Evolutionary conservation across 495 filamentous ascomycete species (phyloP).

Genomic region (Endocarpon pusillum): DNA sequence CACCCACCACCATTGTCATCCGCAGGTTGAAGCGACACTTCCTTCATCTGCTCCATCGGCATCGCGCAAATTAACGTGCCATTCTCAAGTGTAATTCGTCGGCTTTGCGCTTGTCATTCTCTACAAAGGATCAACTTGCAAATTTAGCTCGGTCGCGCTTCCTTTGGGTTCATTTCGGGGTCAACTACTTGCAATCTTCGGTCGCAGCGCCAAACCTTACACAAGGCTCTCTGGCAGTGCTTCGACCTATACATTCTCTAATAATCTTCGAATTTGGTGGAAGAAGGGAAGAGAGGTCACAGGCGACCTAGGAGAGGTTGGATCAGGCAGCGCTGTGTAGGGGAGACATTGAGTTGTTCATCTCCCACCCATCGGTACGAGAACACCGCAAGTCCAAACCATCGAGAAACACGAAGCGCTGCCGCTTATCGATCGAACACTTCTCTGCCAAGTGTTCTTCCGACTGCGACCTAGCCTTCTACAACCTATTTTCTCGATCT

Average conservation of each 20-base stretch:
- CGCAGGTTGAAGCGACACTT: no score
- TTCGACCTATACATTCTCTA: slow-evolving; percentile 1
- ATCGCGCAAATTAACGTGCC: no score
- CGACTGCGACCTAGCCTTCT: slow-evolving; percentile 6
- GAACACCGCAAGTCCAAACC: neutral
- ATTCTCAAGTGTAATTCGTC: no score
- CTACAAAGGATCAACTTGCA: no score
- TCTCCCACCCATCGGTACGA: slow-evolving; percentile 78
- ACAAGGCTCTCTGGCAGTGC: slow-evolving; percentile 1
- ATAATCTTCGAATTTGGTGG: neutral
- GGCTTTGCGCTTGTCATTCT: no score
- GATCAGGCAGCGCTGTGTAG: slow-evolving; percentile 26
- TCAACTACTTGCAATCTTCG: no score
- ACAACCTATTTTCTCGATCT: slow-evolving; percentile 2
- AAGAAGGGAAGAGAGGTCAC: neutral
- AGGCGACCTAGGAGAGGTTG: neutral
- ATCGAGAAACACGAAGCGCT: neutral
- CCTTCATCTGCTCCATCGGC: no score
- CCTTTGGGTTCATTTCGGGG: no score
- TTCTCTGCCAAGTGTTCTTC: slow-evolving; percentile 3
- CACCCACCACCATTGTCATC: no score
- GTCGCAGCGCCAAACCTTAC: no score
- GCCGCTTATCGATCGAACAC: slow-evolving; percentile 1
- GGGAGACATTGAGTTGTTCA: slow-evolving; percentile 99
- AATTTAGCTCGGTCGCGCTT: no score